phyloP scores from a whole-genome alignment of 257 asterid genomes.

The Capsicum baccatum region DNA sequence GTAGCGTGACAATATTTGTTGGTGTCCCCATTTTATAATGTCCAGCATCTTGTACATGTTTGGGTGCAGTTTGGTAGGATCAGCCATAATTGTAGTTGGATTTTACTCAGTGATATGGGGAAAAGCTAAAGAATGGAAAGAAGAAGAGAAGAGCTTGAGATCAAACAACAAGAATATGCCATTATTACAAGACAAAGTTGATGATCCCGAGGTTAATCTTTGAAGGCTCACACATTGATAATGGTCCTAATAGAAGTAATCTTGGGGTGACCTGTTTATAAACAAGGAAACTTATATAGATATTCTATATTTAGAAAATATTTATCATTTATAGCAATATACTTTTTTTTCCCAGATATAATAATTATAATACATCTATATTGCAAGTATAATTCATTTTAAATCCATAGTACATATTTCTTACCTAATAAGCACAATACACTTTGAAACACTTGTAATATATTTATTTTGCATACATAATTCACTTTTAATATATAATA shows the following conservation, averaged over 20 bases:
- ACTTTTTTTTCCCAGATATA: too few species aligned
- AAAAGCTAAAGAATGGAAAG: slow-evolving; percentile 53
- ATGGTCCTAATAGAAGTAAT: neutral
- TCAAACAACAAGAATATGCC: slow-evolving; percentile 46
- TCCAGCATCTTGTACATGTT: neutral
- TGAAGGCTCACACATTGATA: neutral
- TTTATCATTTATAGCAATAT: too few species aligned
- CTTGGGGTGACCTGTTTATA: neutral
- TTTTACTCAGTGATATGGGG: slow-evolving; percentile 74
- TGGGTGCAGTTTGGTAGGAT: slow-evolving; percentile 58
- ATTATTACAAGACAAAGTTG: slow-evolving; percentile 42
- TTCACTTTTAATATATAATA: too few species aligned
- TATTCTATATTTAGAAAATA: too few species aligned
- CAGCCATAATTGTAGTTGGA: slow-evolving; percentile 54
- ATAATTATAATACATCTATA: too few species aligned
- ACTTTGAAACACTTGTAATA: too few species aligned
- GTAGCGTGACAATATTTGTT: too few species aligned
- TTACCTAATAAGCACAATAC: too few species aligned
- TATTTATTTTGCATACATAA: too few species aligned
- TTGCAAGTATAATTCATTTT: too few species aligned
- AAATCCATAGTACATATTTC: too few species aligned
- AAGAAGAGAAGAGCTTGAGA: slow-evolving; percentile 34
- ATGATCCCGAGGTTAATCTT: slow-evolving; percentile 21
- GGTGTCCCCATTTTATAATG: too few species aligned
- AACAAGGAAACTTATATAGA: neutral